Conservation (phyloP, 2,329 filamentous ascomycete species). For the Lachnellula cervina region DNA sequence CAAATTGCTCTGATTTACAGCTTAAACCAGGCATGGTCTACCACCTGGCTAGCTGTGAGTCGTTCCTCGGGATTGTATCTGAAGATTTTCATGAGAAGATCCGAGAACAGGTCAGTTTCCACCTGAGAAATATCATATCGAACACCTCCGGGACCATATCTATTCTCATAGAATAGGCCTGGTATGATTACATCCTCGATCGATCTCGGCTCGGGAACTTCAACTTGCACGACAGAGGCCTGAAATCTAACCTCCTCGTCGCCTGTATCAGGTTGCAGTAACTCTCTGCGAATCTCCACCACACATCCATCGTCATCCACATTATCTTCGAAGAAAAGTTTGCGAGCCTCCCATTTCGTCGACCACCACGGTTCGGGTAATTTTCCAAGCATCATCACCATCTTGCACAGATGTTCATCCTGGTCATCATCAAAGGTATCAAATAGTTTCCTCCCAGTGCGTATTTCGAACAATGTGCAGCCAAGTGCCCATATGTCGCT, state of each 20-base stretch:
- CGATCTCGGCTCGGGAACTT: slow-evolving; percentile 3
- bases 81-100: background rate
- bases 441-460: slow-evolving; percentile 10
- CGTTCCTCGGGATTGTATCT: background rate
- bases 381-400: slow-evolving; percentile 9
- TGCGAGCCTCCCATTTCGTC: slow-evolving; percentile 8
- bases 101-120: background rate
- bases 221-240: slow-evolving; percentile 3
- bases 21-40: slow-evolving; percentile 2
- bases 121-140: background rate
- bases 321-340: slow-evolving; percentile 4
- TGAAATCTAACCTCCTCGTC: background rate
- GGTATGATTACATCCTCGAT: slow-evolving; percentile 1
- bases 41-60: background rate
- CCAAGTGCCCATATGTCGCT: slow-evolving; percentile 15
- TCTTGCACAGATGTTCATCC: slow-evolving; percentile 7
- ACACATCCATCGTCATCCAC: background rate
- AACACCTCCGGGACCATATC: background rate
- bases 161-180: background rate
- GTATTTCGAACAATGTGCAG: slow-evolving; percentile 11
- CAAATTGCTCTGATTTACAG: background rate
- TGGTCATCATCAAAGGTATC: slow-evolving; percentile 2
- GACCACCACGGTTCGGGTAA: slow-evolving; percentile 15
- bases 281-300: background rate
- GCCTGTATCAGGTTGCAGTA: background rate